Percentiles rank a stretch among this genome's conserved stretches.
phyloP scores from a whole-genome alignment of 345 rosid genomes.

The Psidium guajava region DNA sequence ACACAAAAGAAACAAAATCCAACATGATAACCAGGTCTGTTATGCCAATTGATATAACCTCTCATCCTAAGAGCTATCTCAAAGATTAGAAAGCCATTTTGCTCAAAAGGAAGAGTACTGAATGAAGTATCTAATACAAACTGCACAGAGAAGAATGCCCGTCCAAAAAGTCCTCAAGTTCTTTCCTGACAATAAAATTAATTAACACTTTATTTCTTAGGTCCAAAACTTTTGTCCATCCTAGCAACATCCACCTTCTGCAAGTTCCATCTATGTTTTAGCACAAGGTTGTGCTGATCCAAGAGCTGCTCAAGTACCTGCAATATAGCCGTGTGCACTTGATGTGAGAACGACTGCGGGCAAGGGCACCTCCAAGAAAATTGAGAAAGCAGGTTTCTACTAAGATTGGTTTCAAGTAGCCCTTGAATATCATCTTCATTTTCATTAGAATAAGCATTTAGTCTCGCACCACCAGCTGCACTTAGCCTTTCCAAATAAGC shows the following conservation, averaged over 20 bases:
- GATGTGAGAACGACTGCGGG: neutral
- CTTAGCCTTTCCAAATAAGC: neutral
- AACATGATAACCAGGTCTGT: neutral
- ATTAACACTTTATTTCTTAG: neutral
- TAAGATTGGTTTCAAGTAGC: neutral
- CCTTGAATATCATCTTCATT: neutral
- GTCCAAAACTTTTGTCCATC: neutral
- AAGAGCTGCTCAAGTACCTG: constrained; percentile 63
- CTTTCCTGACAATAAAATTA: neutral
- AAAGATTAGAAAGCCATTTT: neutral
- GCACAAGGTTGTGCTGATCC: constrained; percentile 23
- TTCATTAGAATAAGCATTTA: neutral
- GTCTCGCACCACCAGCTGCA: neutral
- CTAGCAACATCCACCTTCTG: neutral
- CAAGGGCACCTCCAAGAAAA: neutral
- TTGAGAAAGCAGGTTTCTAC: neutral
- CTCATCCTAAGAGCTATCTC: neutral
- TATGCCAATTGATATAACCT: neutral
- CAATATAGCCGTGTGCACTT: neutral
- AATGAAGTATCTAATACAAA: neutral
- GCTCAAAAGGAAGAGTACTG: neutral
- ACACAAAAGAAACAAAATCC: neutral
- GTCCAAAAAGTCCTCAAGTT: neutral
- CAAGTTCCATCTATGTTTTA: neutral
- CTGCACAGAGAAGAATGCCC: neutral